Evolutionary conservation across 805 yeast genomes (phyloP), one percentile per base, ranked within the genome.

Genomic region (Kazachstania psychrophila): DNA sequence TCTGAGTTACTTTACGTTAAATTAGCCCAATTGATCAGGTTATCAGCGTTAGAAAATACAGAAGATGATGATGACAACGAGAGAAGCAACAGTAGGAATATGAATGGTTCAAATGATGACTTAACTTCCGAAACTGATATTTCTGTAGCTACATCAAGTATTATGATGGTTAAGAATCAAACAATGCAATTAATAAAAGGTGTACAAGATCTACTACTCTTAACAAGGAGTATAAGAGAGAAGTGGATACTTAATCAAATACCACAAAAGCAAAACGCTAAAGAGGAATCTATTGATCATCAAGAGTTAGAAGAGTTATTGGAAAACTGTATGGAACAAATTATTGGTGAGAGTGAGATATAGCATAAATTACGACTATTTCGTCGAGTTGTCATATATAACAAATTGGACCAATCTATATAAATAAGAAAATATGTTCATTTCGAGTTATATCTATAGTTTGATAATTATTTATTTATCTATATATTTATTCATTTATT

Each of bases 191-290:
- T 58, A 32, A 51, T 57, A 4, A 54, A 49, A 37, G 59, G 60
- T 10, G 46, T 60, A 4, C 60, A 58, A 40, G 64, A 60, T 28
- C 45, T 60, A 18, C 35, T 60, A 31, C 47, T 52, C 8, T 45
- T 58, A 23, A 57, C 62, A 4, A 49, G 62, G 23, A 44, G 39
- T 16, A 50, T 60, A 20, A 48, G 59, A 23, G 64, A 60, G 41
- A 56, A 51, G 27, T 60, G 64, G 64, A 36, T 58, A 26, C 33
- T 60, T 38, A 52, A 47, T 33, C 59, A 55, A 34, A 51, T 54
- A 9, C 58, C 60, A 2, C 51, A 51, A 16, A 40, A 44, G 25
- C 34, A 34, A 7, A 26, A 33, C 4, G 29, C 27, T 7, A 26
- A 31, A 6, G 33, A 17, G n/a, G 33, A 28, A 18, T 38, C 34